Base-by-base conservation (phyloP, 345 rosid genomes). In the Sisymbrium irio region DNA sequence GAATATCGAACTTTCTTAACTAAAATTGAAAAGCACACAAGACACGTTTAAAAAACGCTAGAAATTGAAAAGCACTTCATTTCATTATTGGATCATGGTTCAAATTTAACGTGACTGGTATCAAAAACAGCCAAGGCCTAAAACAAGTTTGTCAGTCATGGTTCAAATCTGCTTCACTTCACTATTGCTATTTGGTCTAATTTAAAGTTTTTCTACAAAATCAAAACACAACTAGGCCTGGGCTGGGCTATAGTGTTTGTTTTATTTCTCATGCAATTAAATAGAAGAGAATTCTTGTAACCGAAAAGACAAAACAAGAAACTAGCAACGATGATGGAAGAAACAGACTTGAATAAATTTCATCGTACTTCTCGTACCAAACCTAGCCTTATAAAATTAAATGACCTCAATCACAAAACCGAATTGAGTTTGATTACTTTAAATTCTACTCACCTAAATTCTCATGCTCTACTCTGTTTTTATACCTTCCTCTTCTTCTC, bases 381-480 rank as follows among this genome's bases (percentile, higher is more conserved):
- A 76, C 60, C 28, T 51, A 57, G 51, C 66, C 78, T 35, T 12
- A 56, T 14, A 56, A 7, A 36, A 65, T 65, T 65, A 30, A 65
- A 57, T 74, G 50, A 37, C 65, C 6, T 3, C 13, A 51, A 25
- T 51, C 61, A 60, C 54, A 49, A 37, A 58, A 39, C 68, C 47
- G 56, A 36, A 66, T 50, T 13, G 42, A 66, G 22, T 13, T 19
- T n/a, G 60, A 14, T 51, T 5, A 19, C 41, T 54, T 53, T 76
- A 17, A 76, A 53, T 69, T 62, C 19, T 44, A 32, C 18, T 35
- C 75, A 76, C 79, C 79, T 76, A 62, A 6, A 54, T 62, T 69
- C 11, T 76, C 75, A 76, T 42, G 79, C 79, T 53, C 51, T 36
- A 19, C 75, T 76, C 59, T 76, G 79, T 45, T 76, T 67, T 69